Evolutionary conservation across 2,329 filamentous ascomycete genomes (phyloP).

Genomic region (Emericellopsis atlantica): DNA sequence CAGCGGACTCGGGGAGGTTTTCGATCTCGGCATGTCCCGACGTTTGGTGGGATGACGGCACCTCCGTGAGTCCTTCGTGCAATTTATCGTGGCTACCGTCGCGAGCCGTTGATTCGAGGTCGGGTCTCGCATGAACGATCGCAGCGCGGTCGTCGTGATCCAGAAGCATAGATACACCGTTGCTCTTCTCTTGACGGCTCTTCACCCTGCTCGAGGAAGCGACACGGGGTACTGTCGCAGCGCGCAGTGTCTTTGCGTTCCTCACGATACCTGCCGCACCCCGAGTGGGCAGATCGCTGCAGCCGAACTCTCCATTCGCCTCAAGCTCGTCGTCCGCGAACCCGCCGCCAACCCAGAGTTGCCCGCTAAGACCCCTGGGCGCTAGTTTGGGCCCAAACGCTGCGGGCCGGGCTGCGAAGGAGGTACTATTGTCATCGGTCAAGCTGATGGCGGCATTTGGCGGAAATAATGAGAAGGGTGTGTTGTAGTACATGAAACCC

Average conservation of each 20-base stretch:
- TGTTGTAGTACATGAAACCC: conserved; percentile 54
- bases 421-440: conserved; percentile 95
- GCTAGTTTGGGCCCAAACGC: conserved; percentile 80
- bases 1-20: conserved; percentile 78
- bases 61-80: conserved; percentile 29
- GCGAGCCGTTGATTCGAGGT: conserved; percentile 12
- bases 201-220: conserved; percentile 4
- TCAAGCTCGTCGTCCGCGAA: conserved; percentile 69
- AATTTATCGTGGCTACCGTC: conserved; percentile 83
- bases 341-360: conserved; percentile 86
- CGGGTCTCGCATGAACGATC: conserved; percentile 14
- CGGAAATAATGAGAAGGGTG: conserved; percentile 80
- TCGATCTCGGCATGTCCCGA: conserved; percentile 77
- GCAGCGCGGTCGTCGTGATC: conserved; percentile 14
- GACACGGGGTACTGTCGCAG: conserved; percentile 8
- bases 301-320: conserved; percentile 77
- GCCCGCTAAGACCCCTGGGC: conserved; percentile 65
- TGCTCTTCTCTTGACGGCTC: conserved; percentile 5
- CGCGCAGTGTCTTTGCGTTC: conserved; percentile 31
- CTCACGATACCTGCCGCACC: no score
- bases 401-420: conserved; percentile 85
- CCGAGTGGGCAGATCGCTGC: conserved; percentile 65
- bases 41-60: conserved; percentile 18
- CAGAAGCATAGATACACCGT: conserved; percentile 7
- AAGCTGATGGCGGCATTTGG: conserved; percentile 92